Conservation (phyloP, 1,284 basidiomycete species). For the Ceratobasidium sp. region DNA sequence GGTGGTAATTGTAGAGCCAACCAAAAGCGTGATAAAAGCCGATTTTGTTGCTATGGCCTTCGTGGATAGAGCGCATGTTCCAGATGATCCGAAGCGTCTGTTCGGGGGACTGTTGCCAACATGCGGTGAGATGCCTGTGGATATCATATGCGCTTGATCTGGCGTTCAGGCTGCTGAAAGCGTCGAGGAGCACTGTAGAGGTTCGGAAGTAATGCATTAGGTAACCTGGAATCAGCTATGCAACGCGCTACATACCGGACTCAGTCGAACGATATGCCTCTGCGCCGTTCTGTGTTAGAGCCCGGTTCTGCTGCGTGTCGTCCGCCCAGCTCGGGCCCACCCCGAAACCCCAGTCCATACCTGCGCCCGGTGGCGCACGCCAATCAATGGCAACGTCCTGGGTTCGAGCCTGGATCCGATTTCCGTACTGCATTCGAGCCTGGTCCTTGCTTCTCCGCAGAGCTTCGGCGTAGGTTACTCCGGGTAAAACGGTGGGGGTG, state of each 20-base stretch:
- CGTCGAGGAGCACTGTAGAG: conserved; percentile 16
- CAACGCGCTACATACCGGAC: conserved; percentile 7
- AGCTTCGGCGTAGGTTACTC: conserved; percentile 2
- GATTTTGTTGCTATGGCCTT: conserved; percentile 62
- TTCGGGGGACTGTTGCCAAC: conserved; percentile 65
- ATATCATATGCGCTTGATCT: conserved; percentile 50
- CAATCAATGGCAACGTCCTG: too few species aligned
- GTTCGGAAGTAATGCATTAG: neutral
- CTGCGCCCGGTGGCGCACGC: neutral
- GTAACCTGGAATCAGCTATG: neutral
- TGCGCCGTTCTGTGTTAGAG: conserved; percentile 27
- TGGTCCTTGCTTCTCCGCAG: neutral
- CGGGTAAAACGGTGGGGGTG: neutral
- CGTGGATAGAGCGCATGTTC: conserved; percentile 69
- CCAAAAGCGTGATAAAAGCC: conserved; percentile 68
- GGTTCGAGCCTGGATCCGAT: too few species aligned
- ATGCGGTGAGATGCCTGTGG: conserved; percentile 55
- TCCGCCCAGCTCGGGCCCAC: too few species aligned
- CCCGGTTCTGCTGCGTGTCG: conserved; percentile 21
- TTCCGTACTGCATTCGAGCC: neutral
- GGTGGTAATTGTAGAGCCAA: conserved; percentile 70
- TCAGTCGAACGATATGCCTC: conserved; percentile 19
- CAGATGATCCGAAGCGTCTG: conserved; percentile 69
- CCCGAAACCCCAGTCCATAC: neutral
- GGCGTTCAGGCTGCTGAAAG: conserved; percentile 49